Percentiles rank a stretch among this genome's conserved stretches.
Evolutionary conservation across 2,329 filamentous ascomycete species (phyloP).

Genomic region (Fusarium falciforme): DNA sequence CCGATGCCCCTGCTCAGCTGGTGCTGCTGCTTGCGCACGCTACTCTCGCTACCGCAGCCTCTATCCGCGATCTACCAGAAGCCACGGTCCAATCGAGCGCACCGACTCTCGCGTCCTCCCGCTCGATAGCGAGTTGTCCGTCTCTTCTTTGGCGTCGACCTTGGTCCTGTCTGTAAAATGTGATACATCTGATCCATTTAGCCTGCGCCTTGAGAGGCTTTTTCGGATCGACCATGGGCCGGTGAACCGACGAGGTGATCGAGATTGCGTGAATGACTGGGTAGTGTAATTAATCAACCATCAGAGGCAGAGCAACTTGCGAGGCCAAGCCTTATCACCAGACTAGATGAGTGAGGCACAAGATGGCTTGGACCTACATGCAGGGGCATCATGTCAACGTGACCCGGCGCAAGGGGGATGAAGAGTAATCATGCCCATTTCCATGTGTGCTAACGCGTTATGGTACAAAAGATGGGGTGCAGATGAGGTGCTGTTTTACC

Average conservation of each 20-base stretch:
- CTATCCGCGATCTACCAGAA: constrained; percentile 16
- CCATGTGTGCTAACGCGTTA: neutral
- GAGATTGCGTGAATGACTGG: neutral
- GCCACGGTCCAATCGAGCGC: constrained; percentile 14
- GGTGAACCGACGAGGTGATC: constrained; percentile 11
- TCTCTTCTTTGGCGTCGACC: neutral
- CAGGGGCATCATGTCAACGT: constrained; percentile 35
- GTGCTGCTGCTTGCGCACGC: constrained; percentile 5
- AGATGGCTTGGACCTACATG: constrained; percentile 23
- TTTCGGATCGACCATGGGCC: constrained; percentile 28
- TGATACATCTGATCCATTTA: neutral
- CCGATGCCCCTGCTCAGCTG: constrained; percentile 33
- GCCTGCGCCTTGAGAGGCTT: neutral
- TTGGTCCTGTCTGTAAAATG: constrained; percentile 8
- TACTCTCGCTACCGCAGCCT: neutral
- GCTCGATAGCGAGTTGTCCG: constrained; percentile 16
- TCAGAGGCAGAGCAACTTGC: neutral
- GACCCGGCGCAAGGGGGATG: constrained; percentile 29
- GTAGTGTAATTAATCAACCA: neutral
- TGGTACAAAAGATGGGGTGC: constrained; percentile 3
- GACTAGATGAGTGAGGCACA: constrained; percentile 4
- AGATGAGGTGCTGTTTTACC: neutral
- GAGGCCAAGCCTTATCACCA: constrained; percentile 22
- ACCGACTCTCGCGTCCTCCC: constrained; percentile 29
- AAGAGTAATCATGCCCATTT: constrained; percentile 7